Percentiles rank a stretch among this genome's conserved stretches.
phyloP scores from a whole-genome alignment of 805 yeast species.

The Debaryomyces castellii region DNA sequence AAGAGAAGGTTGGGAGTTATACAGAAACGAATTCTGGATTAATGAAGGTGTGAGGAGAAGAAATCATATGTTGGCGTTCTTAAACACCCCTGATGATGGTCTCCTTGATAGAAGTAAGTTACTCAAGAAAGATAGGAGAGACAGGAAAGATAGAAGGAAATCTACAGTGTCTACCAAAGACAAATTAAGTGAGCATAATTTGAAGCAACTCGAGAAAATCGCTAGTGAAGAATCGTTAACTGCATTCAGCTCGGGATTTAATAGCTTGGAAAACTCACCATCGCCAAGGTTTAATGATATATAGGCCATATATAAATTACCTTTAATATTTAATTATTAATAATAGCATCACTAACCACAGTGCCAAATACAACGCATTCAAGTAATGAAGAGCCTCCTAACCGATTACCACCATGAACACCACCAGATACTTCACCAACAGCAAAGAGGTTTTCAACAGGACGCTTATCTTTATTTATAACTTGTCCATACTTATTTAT shows the following conservation, averaged over 20 bases:
- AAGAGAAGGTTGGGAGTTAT: constrained; percentile 93
- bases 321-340: neutral
- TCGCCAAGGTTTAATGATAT: neutral
- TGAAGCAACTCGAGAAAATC: constrained; percentile 9
- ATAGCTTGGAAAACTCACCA: neutral
- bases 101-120: constrained; percentile 23
- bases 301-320: neutral
- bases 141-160: constrained; percentile 39
- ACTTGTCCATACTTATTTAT: constrained; percentile 19
- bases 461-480: constrained; percentile 18
- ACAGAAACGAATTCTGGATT: constrained; percentile 91
- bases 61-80: constrained; percentile 32
- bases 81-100: constrained; percentile 11
- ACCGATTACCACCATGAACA: constrained; percentile 61
- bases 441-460: constrained; percentile 52
- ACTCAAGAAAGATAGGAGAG: constrained; percentile 37
- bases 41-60: constrained; percentile 71
- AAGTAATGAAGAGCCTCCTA: constrained; percentile 57
- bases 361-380: constrained; percentile 62
- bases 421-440: constrained; percentile 72
- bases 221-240: neutral
- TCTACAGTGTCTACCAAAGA: constrained; percentile 12
- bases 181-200: constrained; percentile 14
- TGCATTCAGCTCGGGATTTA: constrained; percentile 6
- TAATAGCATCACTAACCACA: constrained; percentile 1